Percentiles rank a stretch among this genome's conserved stretches.
Conservation (phyloP, 2,329 filamentous ascomycete genomes). For the Epichloe aotearoae region DNA sequence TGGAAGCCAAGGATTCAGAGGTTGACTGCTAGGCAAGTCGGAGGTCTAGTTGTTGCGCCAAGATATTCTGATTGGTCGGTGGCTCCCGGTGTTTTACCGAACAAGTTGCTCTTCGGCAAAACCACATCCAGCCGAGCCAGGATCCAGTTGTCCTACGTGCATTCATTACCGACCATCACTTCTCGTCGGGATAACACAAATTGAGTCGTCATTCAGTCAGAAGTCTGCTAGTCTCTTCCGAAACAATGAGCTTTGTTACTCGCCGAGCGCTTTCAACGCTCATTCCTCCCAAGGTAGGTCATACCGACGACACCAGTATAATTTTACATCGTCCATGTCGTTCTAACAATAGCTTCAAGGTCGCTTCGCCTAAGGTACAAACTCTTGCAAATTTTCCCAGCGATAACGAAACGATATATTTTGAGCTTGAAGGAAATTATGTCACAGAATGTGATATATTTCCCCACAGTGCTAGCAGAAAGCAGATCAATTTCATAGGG, state of each 20-base stretch:
- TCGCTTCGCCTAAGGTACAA: conserved; percentile 69
- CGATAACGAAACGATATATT: neutral
- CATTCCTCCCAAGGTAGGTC: conserved; percentile 90
- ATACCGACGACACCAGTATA: neutral
- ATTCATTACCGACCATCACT: conserved; percentile 21
- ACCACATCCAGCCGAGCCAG: conserved; percentile 11
- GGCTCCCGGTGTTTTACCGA: conserved; percentile 31
- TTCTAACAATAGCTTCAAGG: conserved; percentile 30
- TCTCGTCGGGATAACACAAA: conserved; percentile 19
- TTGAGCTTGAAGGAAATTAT: neutral
- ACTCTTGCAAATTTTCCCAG: neutral
- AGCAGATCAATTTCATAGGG: neutral
- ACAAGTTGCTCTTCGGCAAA: conserved; percentile 38
- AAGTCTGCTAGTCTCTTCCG: conserved; percentile 12
- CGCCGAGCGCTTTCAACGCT: conserved; percentile 93
- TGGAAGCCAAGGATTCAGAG: conserved; percentile 3
- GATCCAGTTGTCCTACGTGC: conserved; percentile 14
- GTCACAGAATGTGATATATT: neutral
- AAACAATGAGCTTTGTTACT: conserved; percentile 84
- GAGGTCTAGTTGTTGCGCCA: conserved; percentile 5
- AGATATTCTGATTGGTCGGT: conserved; percentile 26
- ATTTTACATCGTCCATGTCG: conserved; percentile 8
- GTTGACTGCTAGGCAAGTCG: conserved; percentile 8
- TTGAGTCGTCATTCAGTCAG: conserved; percentile 14
- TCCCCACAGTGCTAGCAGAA: neutral